Percentiles rank a stretch among this genome's conserved stretches.
These are phyloP conservation scores for Cutaneotrichosporon daszewskae DNA, from an alignment of 1,284 basidiomycete genomes.

Conservation along the genomic window DNA sequence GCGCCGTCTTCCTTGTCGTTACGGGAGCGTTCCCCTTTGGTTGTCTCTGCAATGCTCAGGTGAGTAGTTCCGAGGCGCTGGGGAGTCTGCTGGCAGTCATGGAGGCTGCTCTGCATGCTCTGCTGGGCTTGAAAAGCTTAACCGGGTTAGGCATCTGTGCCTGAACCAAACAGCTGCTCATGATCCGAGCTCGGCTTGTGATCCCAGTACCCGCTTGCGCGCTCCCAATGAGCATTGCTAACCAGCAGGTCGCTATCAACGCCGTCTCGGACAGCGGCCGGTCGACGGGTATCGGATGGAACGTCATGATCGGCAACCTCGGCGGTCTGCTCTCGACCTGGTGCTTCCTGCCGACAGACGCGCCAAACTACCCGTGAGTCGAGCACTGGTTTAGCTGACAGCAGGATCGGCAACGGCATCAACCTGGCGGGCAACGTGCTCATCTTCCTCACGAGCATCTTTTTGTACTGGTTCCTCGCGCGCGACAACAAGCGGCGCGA, in stretches of 20 bases:
- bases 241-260: conserved; percentile 12
- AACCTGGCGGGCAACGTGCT: conserved; percentile 10
- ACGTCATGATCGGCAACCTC: conserved; percentile 19
- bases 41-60: conserved; percentile 8
- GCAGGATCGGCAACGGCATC: conserved; percentile 17
- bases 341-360: conserved; percentile 20
- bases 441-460: conserved; percentile 10
- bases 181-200: too few relatives aligned
- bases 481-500: conserved; percentile 13
- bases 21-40: conserved; percentile 14
- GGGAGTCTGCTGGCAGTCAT: too few relatives aligned
- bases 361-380: conserved; percentile 18
- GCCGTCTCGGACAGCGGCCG: conserved; percentile 9
- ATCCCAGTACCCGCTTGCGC: too few relatives aligned
- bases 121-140: too few relatives aligned
- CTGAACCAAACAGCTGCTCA: too few relatives aligned
- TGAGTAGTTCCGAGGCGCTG: too few relatives aligned
- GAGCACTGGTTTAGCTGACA: background rate
- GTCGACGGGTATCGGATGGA: conserved; percentile 11
- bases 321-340: conserved; percentile 25
- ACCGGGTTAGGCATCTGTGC: too few relatives aligned
- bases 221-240: too few relatives aligned
- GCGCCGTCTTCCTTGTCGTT: conserved; percentile 12
- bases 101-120: too few relatives aligned
- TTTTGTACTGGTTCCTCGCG: conserved; percentile 6